Evolutionary conservation across 2,329 filamentous ascomycete genomes (phyloP).

Genomic region (Fusarium xylarioides): DNA sequence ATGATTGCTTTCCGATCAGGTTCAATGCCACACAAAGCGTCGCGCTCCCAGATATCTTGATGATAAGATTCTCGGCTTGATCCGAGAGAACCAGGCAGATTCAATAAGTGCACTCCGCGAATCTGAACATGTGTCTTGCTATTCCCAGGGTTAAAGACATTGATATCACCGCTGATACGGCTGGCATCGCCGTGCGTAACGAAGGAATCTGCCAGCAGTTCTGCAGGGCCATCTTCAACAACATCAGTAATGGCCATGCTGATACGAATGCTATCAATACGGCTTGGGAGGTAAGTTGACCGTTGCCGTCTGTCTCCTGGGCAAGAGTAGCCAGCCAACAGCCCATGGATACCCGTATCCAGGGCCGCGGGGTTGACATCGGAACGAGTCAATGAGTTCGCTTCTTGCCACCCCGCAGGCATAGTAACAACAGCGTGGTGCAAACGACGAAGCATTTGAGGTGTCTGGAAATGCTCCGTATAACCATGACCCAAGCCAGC

Average conservation of each 20-base stretch:
- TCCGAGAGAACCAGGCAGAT: not conserved
- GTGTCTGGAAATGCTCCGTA: not conserved
- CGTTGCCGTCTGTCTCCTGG: not conserved
- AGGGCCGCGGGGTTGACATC: not conserved
- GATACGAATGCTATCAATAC: not conserved
- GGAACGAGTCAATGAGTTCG: not conserved
- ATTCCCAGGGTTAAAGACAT: not conserved
- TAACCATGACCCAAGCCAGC: not conserved
- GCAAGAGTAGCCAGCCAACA: not conserved
- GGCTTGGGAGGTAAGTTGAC: not conserved
- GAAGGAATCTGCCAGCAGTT: not conserved
- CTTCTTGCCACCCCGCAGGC: not conserved
- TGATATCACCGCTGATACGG: not conserved
- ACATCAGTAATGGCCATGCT: not conserved
- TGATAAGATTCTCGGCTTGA: not conserved
- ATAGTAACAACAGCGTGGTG: not conserved
- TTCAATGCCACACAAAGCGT: not conserved
- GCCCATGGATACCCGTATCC: not conserved
- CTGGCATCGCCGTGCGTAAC: not conserved
- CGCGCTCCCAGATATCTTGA: not conserved
- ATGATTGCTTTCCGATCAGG: not conserved
- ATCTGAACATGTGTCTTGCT: not conserved
- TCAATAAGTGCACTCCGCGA: not conserved
- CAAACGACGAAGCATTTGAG: not conserved
- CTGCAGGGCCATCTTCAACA: not conserved